Conservation (phyloP, 1,284 basidiomycete species). For the Meira miltonrushii region DNA sequence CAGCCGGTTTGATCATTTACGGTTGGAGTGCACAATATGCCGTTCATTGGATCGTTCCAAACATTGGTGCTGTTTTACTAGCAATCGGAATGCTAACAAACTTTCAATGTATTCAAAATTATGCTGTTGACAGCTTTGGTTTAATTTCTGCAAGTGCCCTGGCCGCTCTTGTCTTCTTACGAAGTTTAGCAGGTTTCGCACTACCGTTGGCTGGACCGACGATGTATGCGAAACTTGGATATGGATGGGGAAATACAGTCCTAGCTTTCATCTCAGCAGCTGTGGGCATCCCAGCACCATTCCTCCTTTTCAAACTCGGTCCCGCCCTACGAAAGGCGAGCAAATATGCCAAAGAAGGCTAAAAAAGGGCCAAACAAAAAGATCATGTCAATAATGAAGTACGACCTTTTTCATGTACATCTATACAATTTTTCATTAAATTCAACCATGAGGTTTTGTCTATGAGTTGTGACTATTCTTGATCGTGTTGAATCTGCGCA, state of each 20-base stretch:
- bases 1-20: slow-evolving; percentile 62
- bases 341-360: slow-evolving; percentile 23
- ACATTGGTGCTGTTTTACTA: slow-evolving; percentile 31
- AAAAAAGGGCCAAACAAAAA: no score
- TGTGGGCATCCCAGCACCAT: slow-evolving; percentile 47
- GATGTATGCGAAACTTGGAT: slow-evolving; percentile 41
- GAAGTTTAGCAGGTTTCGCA: slow-evolving; percentile 48
- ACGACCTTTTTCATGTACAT: no score
- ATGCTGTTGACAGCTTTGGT: slow-evolving; percentile 43
- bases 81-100: slow-evolving; percentile 20
- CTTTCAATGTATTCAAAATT: slow-evolving; percentile 33
- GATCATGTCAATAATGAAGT: no score
- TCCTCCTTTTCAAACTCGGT: slow-evolving; percentile 35
- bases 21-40: slow-evolving; percentile 64
- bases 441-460: no score
- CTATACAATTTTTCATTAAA: no score
- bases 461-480: no score
- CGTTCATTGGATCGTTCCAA: slow-evolving; percentile 67
- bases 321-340: slow-evolving; percentile 29
- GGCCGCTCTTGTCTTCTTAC: slow-evolving; percentile 39
- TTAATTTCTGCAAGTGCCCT: slow-evolving; percentile 50
- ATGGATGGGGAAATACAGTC: slow-evolving; percentile 49
- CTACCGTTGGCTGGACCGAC: slow-evolving; percentile 43
- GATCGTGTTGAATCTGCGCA: not conserved
- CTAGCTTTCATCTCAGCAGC: slow-evolving; percentile 40